phyloP scores from a whole-genome alignment of 169 alveolate genomes.

The Plasmodium sp. region DNA sequence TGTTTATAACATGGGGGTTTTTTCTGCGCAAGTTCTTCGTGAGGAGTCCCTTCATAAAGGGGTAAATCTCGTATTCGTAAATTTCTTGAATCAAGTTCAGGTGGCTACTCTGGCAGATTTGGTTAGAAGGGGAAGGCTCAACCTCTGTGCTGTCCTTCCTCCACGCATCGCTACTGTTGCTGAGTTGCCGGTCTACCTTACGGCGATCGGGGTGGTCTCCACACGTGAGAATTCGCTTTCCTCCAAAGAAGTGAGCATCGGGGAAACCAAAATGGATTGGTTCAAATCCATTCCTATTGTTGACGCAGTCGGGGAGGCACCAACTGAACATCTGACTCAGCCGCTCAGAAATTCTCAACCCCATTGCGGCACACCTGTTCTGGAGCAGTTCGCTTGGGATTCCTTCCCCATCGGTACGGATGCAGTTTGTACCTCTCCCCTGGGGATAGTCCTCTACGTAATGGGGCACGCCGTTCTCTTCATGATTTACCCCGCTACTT shows the following conservation, averaged over 20 bases:
- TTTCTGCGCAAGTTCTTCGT: background rate
- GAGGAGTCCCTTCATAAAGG: background rate
- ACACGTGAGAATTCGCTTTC: background rate
- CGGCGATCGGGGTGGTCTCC: background rate
- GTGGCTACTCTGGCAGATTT: background rate
- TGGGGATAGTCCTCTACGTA: background rate
- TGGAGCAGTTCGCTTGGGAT: background rate
- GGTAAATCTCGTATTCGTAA: background rate
- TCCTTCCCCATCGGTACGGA: background rate
- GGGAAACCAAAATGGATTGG: background rate
- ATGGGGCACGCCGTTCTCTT: background rate
- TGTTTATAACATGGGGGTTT: background rate
- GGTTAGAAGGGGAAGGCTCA: background rate
- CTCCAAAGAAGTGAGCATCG: background rate
- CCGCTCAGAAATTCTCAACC: background rate
- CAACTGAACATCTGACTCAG: background rate
- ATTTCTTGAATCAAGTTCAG: slow-evolving; percentile 7
- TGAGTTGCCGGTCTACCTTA: background rate
- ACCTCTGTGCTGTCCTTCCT: background rate
- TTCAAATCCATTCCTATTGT: background rate
- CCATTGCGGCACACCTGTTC: background rate
- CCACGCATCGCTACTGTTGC: background rate
- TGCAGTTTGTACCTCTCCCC: background rate
- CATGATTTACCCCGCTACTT: background rate
- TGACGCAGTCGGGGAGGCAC: background rate